phyloP scores from a whole-genome alignment of 2,329 filamentous ascomycete species.

The Sporothrix curviconia region DNA sequence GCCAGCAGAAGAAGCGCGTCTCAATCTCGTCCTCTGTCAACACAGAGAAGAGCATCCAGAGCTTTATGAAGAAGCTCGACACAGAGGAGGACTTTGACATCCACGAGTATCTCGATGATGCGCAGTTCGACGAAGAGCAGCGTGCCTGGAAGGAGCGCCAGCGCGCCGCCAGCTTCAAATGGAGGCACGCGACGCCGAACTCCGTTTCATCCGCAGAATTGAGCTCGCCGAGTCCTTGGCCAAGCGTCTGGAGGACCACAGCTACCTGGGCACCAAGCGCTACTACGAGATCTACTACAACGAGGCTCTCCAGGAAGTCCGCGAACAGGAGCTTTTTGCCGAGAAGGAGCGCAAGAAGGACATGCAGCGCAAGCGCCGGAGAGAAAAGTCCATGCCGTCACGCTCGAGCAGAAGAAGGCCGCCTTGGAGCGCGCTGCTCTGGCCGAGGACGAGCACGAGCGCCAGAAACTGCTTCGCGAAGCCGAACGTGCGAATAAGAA shows the following conservation, averaged over 20 bases:
- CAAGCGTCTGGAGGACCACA: conserved; percentile 61
- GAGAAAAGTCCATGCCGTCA: conserved; percentile 92
- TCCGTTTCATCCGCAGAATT: conserved; percentile 54
- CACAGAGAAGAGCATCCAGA: conserved; percentile 60
- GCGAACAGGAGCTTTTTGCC: conserved; percentile 80
- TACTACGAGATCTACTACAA: conserved; percentile 73
- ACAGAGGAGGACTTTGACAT: conserved; percentile 7
- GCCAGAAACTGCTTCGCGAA: conserved; percentile 72
- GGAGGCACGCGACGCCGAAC: conserved; percentile 49
- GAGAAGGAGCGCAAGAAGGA: conserved; percentile 99
- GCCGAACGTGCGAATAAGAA: conserved; percentile 90
- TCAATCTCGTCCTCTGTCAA: conserved; percentile 29
- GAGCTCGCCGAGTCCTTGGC: conserved; percentile 54
- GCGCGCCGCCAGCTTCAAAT: conserved; percentile 62
- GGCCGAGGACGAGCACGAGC: conserved; percentile 75
- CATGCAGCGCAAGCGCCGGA: conserved; percentile 93
- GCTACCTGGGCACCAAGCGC: conserved; percentile 64
- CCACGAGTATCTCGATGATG: conserved; percentile 32
- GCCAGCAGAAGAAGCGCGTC: conserved; percentile 44
- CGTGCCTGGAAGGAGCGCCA: conserved; percentile 47
- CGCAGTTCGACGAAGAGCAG: conserved; percentile 39
- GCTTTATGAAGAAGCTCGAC: conserved; percentile 48
- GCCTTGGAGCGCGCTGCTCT: conserved; percentile 71
- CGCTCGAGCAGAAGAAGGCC: conserved; percentile 82
- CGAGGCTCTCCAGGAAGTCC: conserved; percentile 76